Base-by-base conservation (phyloP, 305 asterid species). In the Fraxinus floribunda region DNA sequence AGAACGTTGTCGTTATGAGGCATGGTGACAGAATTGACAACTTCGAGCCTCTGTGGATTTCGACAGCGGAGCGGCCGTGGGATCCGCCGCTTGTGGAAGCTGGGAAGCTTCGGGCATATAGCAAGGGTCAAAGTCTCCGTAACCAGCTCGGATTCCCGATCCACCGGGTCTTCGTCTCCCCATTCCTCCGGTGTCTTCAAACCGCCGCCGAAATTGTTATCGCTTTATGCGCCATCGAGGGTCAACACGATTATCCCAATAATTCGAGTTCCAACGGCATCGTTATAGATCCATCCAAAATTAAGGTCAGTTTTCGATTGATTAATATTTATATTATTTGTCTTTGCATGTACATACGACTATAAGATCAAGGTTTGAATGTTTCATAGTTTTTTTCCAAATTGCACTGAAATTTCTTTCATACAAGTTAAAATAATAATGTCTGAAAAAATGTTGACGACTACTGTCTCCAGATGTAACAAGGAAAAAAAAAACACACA, bases 11-110 rank as follows among this genome's bases (percentile, higher is more conserved):
- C 87, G 94, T 94, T 3, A 90, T 95, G 96, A 94, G 99, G 83
- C 97, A 95, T 85, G 99, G 99, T 64, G 99, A 95, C 82, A 79
- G 99, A 84, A 32, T 90, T 4, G 99, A 95, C 89, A 94, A 95
- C 91, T 84, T 87, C 79, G 93, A 87, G 1, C 95, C 93, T 22
- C 89, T 83, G 15, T 95, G 99, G 99, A 88, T 91, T 39, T 85
- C 88, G 29, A 73, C 92, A 46, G 97, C 99, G 1, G 85, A 89
- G 3, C 89, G 97, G n/a, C 98, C 97, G 3, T 95, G 97, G 98
- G 98, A 95, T 76, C 99, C 99, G 30, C 98, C 98, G 38, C 89
- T 95, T 71, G 88, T 89, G 70, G 93, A 89, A 7, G 93, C 84
- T 38, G 99, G 99, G 20, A 90, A 64, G 84, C 86, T 81, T 18